Evolutionary conservation across 169 alveolate species (phyloP).

Genomic region (Cryptosporidium xiaoi): DNA sequence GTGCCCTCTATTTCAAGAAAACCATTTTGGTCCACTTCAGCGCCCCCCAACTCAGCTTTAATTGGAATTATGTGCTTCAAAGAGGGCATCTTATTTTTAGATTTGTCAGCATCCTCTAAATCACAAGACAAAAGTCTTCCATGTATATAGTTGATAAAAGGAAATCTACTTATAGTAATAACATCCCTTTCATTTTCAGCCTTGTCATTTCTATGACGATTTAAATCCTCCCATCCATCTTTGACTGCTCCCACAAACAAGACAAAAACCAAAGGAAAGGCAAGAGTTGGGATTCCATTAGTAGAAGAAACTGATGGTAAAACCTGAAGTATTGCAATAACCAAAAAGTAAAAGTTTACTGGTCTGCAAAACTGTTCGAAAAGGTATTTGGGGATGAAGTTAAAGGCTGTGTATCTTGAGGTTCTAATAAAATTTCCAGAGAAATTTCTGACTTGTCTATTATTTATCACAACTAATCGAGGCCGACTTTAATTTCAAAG

Average conservation of each 20-base stretch:
- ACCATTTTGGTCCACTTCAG: background rate
- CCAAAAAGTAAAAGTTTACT: slow-evolving; percentile 79
- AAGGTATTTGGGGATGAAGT: slow-evolving; percentile 79
- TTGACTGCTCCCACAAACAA: slow-evolving; percentile 83
- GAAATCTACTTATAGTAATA: slow-evolving; percentile 13
- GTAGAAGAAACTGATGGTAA: slow-evolving; percentile 79
- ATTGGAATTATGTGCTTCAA: slow-evolving; percentile 37
- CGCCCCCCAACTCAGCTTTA: background rate
- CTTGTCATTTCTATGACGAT: slow-evolving; percentile 78
- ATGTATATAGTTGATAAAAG: slow-evolving; percentile 30
- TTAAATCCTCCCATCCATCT: slow-evolving; percentile 85
- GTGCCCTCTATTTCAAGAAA: slow-evolving; percentile 51
- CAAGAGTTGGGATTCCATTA: slow-evolving; percentile 77
- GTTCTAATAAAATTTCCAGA: slow-evolving; percentile 71
- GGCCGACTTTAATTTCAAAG: slow-evolving; percentile 30
- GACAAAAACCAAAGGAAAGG: slow-evolving; percentile 83
- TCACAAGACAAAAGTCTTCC: slow-evolving; percentile 42
- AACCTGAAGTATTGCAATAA: slow-evolving; percentile 79
- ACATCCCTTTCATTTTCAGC: slow-evolving; percentile 78
- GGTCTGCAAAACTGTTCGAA: slow-evolving; percentile 81
- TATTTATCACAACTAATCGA: slow-evolving; percentile 63
- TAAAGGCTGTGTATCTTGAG: slow-evolving; percentile 79
- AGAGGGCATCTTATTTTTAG: slow-evolving; percentile 21
- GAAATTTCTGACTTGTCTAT: slow-evolving; percentile 68
- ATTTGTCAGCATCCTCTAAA: slow-evolving; percentile 2